These are phyloP conservation scores for Pseudogymnoascus sp. DNA, from an alignment of 2,329 filamentous ascomycete genomes.

Conservation along the genomic window DNA sequence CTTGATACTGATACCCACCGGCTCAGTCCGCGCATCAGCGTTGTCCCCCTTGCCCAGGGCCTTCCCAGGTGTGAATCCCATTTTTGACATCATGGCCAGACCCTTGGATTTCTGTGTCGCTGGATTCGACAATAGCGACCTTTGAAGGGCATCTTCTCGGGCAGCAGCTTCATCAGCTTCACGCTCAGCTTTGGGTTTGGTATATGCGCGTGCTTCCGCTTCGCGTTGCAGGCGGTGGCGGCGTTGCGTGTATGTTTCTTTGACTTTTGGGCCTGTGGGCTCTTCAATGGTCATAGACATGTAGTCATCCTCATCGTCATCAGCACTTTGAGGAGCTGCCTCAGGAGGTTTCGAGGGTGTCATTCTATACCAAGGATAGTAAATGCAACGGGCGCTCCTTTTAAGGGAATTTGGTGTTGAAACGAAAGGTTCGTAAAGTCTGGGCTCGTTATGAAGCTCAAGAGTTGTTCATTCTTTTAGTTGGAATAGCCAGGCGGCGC, in stretches of 20 bases:
- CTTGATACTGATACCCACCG: constrained; percentile 68
- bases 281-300: constrained; percentile 91
- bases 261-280: constrained; percentile 36
- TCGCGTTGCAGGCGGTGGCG: constrained; percentile 39
- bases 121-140: constrained; percentile 56
- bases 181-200: constrained; percentile 76
- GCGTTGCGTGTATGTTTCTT: constrained; percentile 56
- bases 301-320: constrained; percentile 76
- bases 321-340: background rate
- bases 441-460: background rate
- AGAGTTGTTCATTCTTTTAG: background rate
- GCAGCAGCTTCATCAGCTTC: constrained; percentile 64
- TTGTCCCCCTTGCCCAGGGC: constrained; percentile 58
- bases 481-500: background rate
- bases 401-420: background rate
- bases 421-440: background rate
- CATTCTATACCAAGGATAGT: background rate
- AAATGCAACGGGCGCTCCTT: background rate
- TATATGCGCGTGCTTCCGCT: constrained; percentile 57
- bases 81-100: constrained; percentile 91
- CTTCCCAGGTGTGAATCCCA: constrained; percentile 76
- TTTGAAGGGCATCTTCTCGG: constrained; percentile 68
- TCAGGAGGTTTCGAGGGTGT: background rate
- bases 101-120: constrained; percentile 66
- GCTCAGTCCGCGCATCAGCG: constrained; percentile 48